Evolutionary conservation across 768 basidiomycete species (phyloP).

Genomic region (Russula brevipes): DNA sequence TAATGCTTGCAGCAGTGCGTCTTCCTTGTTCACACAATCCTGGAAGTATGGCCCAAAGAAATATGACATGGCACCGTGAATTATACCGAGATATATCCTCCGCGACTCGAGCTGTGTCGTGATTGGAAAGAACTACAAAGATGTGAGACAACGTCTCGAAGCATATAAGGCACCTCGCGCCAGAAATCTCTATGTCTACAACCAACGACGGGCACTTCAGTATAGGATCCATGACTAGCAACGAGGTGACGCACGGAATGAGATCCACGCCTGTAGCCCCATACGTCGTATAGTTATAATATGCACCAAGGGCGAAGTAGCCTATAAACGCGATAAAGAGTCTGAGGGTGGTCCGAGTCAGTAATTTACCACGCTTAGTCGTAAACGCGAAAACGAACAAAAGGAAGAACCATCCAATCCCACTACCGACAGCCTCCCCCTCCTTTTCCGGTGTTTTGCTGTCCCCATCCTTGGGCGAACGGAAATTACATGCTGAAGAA

Average conservation of each 20-base stretch:
- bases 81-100: conserved; percentile 68
- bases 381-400: conserved; percentile 45
- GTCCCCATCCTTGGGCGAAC: conserved; percentile 28
- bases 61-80: not conserved
- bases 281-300: conserved; percentile 85
- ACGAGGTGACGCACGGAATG: conserved; percentile 61
- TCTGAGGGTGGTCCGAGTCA: conserved; percentile 33
- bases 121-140: conserved; percentile 69
- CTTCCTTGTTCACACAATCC: conserved; percentile 11
- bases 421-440: conserved; percentile 49
- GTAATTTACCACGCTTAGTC: not conserved
- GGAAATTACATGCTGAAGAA: conserved; percentile 51
- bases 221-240: conserved; percentile 5
- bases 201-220: conserved; percentile 7
- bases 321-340: conserved; percentile 57
- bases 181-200: conserved; percentile 83
- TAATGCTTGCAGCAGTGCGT: not conserved
- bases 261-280: conserved; percentile 79
- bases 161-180: conserved; percentile 84
- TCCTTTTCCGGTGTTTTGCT: conserved; percentile 28
- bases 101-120: conserved; percentile 55
- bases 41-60: not conserved
- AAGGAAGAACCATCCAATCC: conserved; percentile 85
- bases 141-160: conserved; percentile 71
- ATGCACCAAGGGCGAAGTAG: conserved; percentile 77